Conservation (phyloP, 257 asterid genomes). For the Apocynum venetum region DNA sequence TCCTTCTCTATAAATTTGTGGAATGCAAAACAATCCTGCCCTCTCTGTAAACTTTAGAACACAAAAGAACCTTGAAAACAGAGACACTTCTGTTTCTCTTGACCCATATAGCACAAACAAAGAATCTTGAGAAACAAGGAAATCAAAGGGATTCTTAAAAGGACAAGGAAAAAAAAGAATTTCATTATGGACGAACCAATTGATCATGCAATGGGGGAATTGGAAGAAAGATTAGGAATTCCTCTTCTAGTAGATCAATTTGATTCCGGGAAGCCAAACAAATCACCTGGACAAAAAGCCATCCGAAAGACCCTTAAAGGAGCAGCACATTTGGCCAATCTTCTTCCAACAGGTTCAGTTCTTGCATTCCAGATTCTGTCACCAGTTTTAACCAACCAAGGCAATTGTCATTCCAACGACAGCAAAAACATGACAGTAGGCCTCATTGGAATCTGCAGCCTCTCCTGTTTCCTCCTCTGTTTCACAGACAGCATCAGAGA, state of each 20-base stretch:
- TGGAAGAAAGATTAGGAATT: slow-evolving; percentile 25
- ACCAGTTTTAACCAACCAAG: slow-evolving; percentile 60
- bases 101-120: too few species aligned
- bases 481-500: slow-evolving; percentile 87
- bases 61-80: background rate
- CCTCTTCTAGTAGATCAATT: slow-evolving; percentile 32
- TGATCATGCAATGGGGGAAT: background rate
- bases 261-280: slow-evolving; percentile 27
- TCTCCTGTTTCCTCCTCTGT: slow-evolving; percentile 46
- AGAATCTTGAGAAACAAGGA: too few species aligned
- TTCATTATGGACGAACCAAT: background rate
- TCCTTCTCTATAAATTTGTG: too few species aligned
- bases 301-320: slow-evolving; percentile 71
- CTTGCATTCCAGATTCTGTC: slow-evolving; percentile 65
- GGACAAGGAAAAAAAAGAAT: background rate
- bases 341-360: slow-evolving; percentile 90
- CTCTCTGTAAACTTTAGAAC: too few species aligned
- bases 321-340: slow-evolving; percentile 73
- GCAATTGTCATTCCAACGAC: slow-evolving; percentile 48
- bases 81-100: too few species aligned
- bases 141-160: background rate
- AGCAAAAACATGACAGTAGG: slow-evolving; percentile 39
- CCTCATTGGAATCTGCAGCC: slow-evolving; percentile 44
- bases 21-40: too few species aligned
- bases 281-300: slow-evolving; percentile 50